A percentile compares a stretch with the other conserved stretches of the same genome.
Conservation (phyloP, 2,329 filamentous ascomycete genomes). For the Arthrobotrys pseudoclavata region DNA sequence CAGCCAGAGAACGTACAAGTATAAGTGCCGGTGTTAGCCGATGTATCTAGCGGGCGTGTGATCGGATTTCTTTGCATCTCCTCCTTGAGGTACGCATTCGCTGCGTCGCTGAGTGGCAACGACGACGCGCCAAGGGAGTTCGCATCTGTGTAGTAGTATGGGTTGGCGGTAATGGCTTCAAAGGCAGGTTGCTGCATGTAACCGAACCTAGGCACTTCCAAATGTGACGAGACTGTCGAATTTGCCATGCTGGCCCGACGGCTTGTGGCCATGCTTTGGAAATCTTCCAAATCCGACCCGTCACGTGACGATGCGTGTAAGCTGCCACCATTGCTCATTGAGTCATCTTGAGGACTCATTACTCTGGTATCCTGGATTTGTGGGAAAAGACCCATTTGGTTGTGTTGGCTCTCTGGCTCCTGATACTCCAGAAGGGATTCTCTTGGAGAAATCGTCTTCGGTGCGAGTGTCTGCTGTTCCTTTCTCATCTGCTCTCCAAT, state of each 20-base stretch:
- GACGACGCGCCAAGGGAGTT: slow-evolving; percentile 25
- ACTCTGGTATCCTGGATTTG: slow-evolving; percentile 61
- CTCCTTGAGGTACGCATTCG: slow-evolving; percentile 45
- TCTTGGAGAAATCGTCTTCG: slow-evolving; percentile 93
- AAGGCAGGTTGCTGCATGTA: slow-evolving; percentile 65
- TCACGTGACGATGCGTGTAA: slow-evolving; percentile 63
- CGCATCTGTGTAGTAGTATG: slow-evolving; percentile 53
- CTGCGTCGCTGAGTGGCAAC: slow-evolving; percentile 32
- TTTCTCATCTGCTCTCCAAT: slow-evolving; percentile 65
- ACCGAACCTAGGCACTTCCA: slow-evolving; percentile 66
- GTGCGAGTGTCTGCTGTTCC: slow-evolving; percentile 68
- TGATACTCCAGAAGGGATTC: slow-evolving; percentile 89
- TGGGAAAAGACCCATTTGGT: slow-evolving; percentile 80
- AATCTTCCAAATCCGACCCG: slow-evolving; percentile 66
- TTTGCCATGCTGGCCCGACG: slow-evolving; percentile 64
- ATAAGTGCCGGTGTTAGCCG: slow-evolving; percentile 87
- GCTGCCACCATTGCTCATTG: slow-evolving; percentile 65
- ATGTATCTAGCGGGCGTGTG: slow-evolving; percentile 61
- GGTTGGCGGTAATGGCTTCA: slow-evolving; percentile 46
- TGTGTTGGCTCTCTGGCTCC: slow-evolving; percentile 76
- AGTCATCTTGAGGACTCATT: slow-evolving; percentile 69
- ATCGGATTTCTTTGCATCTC: slow-evolving; percentile 39
- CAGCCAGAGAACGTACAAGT: slow-evolving; percentile 97
- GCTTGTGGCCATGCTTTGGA: slow-evolving; percentile 67
- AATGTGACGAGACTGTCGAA: slow-evolving; percentile 56